Evolutionary conservation across 352 stramenopile genomes (phyloP), one percentile per base, ranked within the genome.

Genomic region (Globisporangium canariense): DNA sequence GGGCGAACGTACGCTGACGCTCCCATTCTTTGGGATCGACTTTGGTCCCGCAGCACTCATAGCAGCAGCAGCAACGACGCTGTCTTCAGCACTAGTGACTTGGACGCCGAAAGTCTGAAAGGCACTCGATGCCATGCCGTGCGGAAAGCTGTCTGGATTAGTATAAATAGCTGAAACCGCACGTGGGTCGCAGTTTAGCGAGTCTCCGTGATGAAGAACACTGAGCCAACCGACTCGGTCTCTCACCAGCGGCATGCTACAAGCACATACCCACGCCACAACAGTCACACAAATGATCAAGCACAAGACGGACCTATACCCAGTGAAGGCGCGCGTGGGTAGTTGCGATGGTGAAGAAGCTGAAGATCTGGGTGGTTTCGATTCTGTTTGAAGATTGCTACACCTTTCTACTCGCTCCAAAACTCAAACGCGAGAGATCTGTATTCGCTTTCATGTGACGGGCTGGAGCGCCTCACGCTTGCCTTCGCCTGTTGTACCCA

Each of bases 11-110:
- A 85, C 77, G 63, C 66, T 79, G 57, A 56, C 74, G 4, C 64
- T 62, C 34, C 64, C 57, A 59, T 69, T 66, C 66, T 76, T 97
- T 74, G 43, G 28, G 18, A 75, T 63, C 40, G 70, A 69, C 14
- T 55, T 73, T 49, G 60, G 36, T 25, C 68, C 64, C 41, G 47
- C 60, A 97, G 74, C 58, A 98, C 85, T 64, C 95, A 95, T 71
- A 5, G 8, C 11, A 49, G 30, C 54, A 32, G 11, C 38, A 57
- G 6, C 41, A 22, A 49, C 47, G 25, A 22, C 4, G 22, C 1
- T 8, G 46, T 14, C 20, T 34, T 54, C 47, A 11, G 20, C 22
- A 20, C 47, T 4, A 22, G 49, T 13, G n/a, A 25, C 6, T 38
- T 54, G 28, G 25, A 3, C 10, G 25, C 38, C 49, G 4, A 38